Evolutionary conservation across 1,284 basidiomycete genomes (phyloP), one percentile per base, ranked within the genome.

Genomic region (Kwoniella shivajii): DNA sequence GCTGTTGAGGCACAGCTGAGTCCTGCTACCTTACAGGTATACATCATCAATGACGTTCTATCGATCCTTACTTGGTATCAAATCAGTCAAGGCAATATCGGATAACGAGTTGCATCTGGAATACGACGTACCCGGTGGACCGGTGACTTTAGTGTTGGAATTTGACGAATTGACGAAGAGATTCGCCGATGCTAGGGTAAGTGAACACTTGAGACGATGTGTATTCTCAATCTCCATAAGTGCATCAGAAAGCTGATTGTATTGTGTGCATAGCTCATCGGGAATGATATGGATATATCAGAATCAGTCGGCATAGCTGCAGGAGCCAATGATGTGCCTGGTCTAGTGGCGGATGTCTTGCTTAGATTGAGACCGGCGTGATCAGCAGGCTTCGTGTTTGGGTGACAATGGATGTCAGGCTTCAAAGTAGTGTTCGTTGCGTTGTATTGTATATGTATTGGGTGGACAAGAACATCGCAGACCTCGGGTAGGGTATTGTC

Each of bases 51-150:
- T 89, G 36, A 75, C 80, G 1, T 77, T 89, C 11, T 88, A 91
- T 62, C 83, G 83, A 22, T 81, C 82, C 0, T 73, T 89, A 6
- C 79, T 84, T 39, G 83, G 82, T 22, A 82, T 91, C 57, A 79
- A 84, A 49, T 82, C 84, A 3, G 84, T 83, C 13, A 80, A 84
- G 30, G 79, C 82, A 1, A 80, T 82, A 16, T 86, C 88, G 1
- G 86, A 89, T 59, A 88, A 89, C 70, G 87, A 90, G 71, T 79
- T 91, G 24, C 83, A 83, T 39, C 80, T 92, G 39, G 84, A 83
- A 16, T 92, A 92, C 72, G 69, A 70, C 26, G 58, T 73, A 4
- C 57, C 59, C 2, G 41, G 46, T 1, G 49, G 48, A 14, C 41
- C 57, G 3, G 64, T 73, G 2, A 66, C 60, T 14, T 57, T 79